Percentiles rank a stretch among this genome's conserved stretches.
These are phyloP conservation scores for Auxenochlorella protothecoides DNA, from an alignment of 139 green algal species.

Conservation along the genomic window DNA sequence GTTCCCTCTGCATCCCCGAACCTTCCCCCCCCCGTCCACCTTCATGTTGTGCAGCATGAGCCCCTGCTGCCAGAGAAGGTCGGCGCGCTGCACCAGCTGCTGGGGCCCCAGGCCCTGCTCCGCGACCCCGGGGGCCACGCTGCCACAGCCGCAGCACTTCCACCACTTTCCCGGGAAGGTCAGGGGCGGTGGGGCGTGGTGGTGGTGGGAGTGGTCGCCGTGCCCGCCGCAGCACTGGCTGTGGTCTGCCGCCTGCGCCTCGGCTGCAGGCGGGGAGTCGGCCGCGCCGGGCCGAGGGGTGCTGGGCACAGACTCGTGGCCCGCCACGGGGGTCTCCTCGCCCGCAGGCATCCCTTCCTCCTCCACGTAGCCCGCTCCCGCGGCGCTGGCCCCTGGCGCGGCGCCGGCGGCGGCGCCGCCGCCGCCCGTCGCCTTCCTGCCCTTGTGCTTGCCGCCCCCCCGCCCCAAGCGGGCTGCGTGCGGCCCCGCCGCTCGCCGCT, in stretches of 20 bases:
- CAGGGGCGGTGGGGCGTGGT: background rate
- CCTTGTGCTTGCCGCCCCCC: background rate
- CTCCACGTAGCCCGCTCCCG: background rate
- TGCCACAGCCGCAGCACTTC: background rate
- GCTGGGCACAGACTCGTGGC: too few relatives aligned
- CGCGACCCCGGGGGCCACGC: too few relatives aligned
- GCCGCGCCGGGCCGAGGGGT: too few relatives aligned
- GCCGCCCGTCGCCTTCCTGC: background rate
- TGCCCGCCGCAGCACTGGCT: slow-evolving; percentile 10
- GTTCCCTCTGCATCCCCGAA: too few relatives aligned
- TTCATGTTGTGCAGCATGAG: background rate
- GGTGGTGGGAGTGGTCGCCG: slow-evolving; percentile 6
- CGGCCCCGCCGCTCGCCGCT: too few relatives aligned
- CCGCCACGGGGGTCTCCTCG: background rate
- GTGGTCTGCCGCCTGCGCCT: background rate
- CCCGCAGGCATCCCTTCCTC: slow-evolving; percentile 10
- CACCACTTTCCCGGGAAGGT: background rate
- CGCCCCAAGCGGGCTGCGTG: too few relatives aligned
- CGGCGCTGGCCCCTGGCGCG: background rate
- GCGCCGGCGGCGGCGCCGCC: background rate
- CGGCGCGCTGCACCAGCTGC: slow-evolving; percentile 5
- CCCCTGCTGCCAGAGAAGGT: slow-evolving; percentile 4
- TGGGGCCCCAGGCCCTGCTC: background rate
- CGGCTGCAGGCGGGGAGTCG: background rate
- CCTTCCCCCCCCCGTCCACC: too few relatives aligned